Evolutionary conservation across 2,329 filamentous ascomycete species (phyloP).

Genomic region (Sclerotinia trifoliorum): DNA sequence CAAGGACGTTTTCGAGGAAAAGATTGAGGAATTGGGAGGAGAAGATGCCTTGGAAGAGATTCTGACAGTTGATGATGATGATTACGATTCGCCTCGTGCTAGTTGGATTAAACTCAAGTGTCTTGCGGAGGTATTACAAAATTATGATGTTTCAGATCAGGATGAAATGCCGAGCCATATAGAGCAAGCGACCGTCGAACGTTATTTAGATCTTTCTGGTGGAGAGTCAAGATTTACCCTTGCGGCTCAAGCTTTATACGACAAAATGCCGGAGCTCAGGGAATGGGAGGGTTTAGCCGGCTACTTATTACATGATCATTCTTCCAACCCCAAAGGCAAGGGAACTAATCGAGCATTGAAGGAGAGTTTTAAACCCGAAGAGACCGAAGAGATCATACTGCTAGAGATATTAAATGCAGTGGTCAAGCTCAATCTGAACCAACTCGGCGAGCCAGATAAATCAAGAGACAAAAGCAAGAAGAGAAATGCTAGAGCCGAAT

Average conservation of each 20-base stretch:
- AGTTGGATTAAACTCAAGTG: constrained; percentile 94
- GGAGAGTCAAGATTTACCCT: constrained; percentile 81
- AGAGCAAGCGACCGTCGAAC: constrained; percentile 43
- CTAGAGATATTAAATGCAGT: constrained; percentile 83
- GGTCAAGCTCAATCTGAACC: constrained; percentile 70
- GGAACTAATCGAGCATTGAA: constrained; percentile 57
- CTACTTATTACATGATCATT: constrained; percentile 91
- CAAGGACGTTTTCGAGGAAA: constrained; percentile 74
- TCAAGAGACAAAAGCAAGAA: constrained; percentile 53
- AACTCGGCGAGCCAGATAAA: constrained; percentile 64
- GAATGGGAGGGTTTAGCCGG: constrained; percentile 88
- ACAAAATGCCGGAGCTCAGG: constrained; percentile 74
- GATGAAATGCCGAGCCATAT: constrained; percentile 54
- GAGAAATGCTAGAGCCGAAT: constrained; percentile 56
- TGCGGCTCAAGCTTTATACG: constrained; percentile 81
- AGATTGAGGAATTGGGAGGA: constrained; percentile 81
- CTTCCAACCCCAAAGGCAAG: constrained; percentile 59
- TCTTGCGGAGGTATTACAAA: constrained; percentile 76
- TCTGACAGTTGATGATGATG: constrained; percentile 67
- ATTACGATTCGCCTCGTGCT: constrained; percentile 71
- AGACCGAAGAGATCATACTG: constrained; percentile 73
- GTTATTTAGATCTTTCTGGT: constrained; percentile 57
- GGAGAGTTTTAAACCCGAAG: constrained; percentile 36
- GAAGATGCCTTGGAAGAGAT: constrained; percentile 73
- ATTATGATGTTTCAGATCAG: constrained; percentile 72